Conservation (phyloP, 2,329 filamentous ascomycete genomes). For the Reticulascus tulasneorum region DNA sequence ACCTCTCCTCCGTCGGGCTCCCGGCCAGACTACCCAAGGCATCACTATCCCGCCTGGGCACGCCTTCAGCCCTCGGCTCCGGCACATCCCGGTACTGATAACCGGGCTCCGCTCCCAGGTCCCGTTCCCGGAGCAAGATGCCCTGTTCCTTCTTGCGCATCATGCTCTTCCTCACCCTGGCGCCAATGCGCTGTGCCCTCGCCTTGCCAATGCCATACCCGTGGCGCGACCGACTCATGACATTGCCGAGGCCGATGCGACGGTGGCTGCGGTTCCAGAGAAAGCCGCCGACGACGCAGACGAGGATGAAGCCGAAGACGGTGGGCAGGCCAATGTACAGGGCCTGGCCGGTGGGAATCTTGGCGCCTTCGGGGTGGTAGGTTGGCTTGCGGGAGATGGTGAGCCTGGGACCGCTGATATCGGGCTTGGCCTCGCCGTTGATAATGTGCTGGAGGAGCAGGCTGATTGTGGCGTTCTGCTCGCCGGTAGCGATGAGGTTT, state of each 20-base stretch:
- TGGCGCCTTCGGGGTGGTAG: slow-evolving; percentile 24
- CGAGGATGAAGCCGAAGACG: slow-evolving; percentile 40
- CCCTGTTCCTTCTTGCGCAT: slow-evolving; percentile 25
- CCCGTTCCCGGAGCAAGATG: slow-evolving; percentile 35
- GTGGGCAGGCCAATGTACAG: slow-evolving; percentile 51
- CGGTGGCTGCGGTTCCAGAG: slow-evolving; percentile 50
- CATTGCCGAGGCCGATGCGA: slow-evolving; percentile 45
- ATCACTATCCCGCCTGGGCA: slow-evolving; percentile 39
- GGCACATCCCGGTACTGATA: slow-evolving; percentile 32
- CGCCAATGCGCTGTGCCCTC: slow-evolving; percentile 30
- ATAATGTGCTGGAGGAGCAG: slow-evolving; percentile 25
- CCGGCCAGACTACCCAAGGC: slow-evolving; percentile 45
- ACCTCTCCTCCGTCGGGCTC: slow-evolving; percentile 39
- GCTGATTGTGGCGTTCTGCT: slow-evolving; percentile 23
- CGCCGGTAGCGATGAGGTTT: slow-evolving; percentile 18
- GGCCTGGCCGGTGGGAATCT: slow-evolving; percentile 32
- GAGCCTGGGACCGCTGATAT: slow-evolving; percentile 37
- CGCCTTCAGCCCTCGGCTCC: slow-evolving; percentile 12
- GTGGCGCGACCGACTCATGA: slow-evolving; percentile 43
- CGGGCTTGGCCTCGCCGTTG: slow-evolving; percentile 27
- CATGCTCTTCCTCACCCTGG: slow-evolving; percentile 23
- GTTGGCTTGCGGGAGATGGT: slow-evolving; percentile 33
- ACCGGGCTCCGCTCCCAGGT: slow-evolving; percentile 14
- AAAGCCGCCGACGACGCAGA: slow-evolving; percentile 51
- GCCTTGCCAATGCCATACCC: slow-evolving; percentile 41